Base-by-base conservation (phyloP, 768 basidiomycete genomes). In the Lactifluus pinguis region DNA sequence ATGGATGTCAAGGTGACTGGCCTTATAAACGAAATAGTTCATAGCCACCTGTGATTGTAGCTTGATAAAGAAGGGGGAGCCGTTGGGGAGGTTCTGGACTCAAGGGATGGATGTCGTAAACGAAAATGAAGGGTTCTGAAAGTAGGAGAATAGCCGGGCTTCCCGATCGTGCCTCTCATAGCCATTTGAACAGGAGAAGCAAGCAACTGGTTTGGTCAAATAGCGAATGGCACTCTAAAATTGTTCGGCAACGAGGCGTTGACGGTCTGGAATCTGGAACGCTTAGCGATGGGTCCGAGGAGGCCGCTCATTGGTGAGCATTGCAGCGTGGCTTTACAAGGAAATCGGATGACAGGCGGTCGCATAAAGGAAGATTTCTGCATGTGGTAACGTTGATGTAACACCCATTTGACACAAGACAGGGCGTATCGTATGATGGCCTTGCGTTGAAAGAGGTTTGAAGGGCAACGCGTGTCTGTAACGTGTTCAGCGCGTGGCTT, bases 401-500 rank as follows among this genome's bases (percentile, higher is more conserved):
- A 62, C n/a, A 32, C 17, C 15, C 19, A 8, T 57, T 32, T 36
- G 51, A 42, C 56, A 51, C 55, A 49, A 48, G 49, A 29, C 34
- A 32, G 25, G 32, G 32, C 32, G 52, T 25, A 30, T 29, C 19
- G 44, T 29, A 21, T 29, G 47, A 42, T 52, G 30, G 39, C 52
- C 42, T 30, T 42, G 13, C 5, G 6, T 36, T 45, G 32, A 32
- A 53, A 38, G 36, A 49, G 49, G 9, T 32, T 47, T 38, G 61
- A 53, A 39, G 14, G 14, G 19, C 29, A 34, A 58, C 57, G 52
- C 56, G 29, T 62, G 61, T 49, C 52, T 54, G 57, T 44, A 57
- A 15, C 61, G 61, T 62, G 61, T 62, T 62, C 52, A 45, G 52
- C 61, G 61, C 61, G 61, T 62, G 61, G 45, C 51, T 62, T 57